Evolutionary conservation across 352 stramenopile species (phyloP).

Genomic region (Albugo candida): DNA sequence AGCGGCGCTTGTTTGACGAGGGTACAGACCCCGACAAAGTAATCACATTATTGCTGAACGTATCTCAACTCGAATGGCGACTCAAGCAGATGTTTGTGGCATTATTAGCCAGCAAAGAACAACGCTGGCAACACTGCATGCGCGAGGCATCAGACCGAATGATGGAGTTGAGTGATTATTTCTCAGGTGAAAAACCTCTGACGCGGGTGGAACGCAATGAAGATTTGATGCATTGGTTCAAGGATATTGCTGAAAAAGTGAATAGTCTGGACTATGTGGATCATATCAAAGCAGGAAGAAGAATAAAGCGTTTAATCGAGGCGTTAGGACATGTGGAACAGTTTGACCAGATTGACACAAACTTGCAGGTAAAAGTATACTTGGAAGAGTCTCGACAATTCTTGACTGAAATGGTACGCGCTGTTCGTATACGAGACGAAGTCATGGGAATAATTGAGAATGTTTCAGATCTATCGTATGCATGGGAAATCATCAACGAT

Average conservation of each 20-base stretch:
- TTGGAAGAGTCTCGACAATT: slow-evolving; percentile 82
- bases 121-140: slow-evolving; percentile 81
- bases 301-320: slow-evolving; percentile 87
- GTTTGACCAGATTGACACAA: slow-evolving; percentile 91
- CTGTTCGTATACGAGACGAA: slow-evolving; percentile 82
- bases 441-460: slow-evolving; percentile 86
- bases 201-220: slow-evolving; percentile 87
- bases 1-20: slow-evolving; percentile 67
- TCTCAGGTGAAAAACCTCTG: slow-evolving; percentile 83
- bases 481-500: slow-evolving; percentile 87
- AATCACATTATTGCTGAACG: slow-evolving; percentile 85
- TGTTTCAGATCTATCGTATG: slow-evolving; percentile 89
- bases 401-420: slow-evolving; percentile 89
- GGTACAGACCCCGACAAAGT: slow-evolving; percentile 66
- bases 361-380: slow-evolving; percentile 90
- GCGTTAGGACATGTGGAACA: slow-evolving; percentile 88
- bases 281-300: slow-evolving; percentile 84
- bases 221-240: slow-evolving; percentile 86
- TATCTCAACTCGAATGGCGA: slow-evolving; percentile 87
- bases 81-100: slow-evolving; percentile 86
- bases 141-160: slow-evolving; percentile 80
- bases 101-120: slow-evolving; percentile 80
- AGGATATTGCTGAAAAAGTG: slow-evolving; percentile 80
- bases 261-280: slow-evolving; percentile 79
- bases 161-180: slow-evolving; percentile 86